phyloP scores from a whole-genome alignment of 2,329 filamentous ascomycete genomes.

The Didymellaceae sp. region DNA sequence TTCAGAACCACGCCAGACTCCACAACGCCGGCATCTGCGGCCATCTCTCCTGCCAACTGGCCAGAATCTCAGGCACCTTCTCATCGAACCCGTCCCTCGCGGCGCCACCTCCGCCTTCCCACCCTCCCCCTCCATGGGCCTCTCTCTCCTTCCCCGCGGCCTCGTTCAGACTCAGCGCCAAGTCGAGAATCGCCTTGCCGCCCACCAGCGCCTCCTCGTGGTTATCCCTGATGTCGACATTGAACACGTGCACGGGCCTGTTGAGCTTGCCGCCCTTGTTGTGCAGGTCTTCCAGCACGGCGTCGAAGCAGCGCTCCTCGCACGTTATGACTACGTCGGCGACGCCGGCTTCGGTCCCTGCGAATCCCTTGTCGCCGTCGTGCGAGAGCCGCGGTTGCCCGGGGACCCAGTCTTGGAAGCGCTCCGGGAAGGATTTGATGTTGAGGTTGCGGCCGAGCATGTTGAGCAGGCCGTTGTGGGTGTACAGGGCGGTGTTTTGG shows the following conservation, averaged over 20 bases:
- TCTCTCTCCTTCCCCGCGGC: constrained; percentile 80
- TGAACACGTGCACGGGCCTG: constrained; percentile 94
- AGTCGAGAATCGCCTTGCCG: constrained; percentile 87
- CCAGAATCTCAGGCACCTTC: constrained; percentile 88
- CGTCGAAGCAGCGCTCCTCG: constrained; percentile 97
- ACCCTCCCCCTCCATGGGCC: constrained; percentile 66
- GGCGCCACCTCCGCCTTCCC: constrained; percentile 65
- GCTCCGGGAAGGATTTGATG: constrained; percentile 94
- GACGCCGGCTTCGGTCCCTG: constrained; percentile 84
- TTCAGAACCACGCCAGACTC: constrained; percentile 91
- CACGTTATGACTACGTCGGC: constrained; percentile 97
- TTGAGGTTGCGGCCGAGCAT: constrained; percentile 93
- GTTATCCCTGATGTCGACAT: constrained; percentile 97
- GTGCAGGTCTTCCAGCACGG: constrained; percentile 91
- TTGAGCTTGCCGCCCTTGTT: constrained; percentile 86
- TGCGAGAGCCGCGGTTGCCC: constrained; percentile 81
- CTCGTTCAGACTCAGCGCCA: constrained; percentile 83
- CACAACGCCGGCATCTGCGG: constrained; percentile 88
- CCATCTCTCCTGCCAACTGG: constrained; percentile 93
- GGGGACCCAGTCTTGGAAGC: constrained; percentile 97
- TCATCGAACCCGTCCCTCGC: constrained; percentile 86
- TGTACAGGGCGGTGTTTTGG: constrained; percentile 88
- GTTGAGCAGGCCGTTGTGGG: constrained; percentile 88
- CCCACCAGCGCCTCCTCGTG: constrained; percentile 94
- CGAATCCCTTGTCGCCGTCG: constrained; percentile 73